Base-by-base conservation (phyloP, 495 filamentous ascomycete genomes). In the Tuber magnatum region DNA sequence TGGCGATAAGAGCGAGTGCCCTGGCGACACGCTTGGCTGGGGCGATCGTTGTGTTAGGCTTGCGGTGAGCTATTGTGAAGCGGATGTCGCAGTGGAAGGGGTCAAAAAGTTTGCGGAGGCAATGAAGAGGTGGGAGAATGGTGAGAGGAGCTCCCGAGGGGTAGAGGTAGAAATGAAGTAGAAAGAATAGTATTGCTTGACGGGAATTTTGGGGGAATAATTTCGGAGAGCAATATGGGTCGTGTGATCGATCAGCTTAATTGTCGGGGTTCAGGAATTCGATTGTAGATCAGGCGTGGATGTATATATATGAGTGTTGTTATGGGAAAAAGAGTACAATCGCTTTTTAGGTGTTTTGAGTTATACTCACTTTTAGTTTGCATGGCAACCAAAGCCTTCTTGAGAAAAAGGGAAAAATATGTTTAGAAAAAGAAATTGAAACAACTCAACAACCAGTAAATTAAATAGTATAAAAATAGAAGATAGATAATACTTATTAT, bases 1-100 rank as follows among this genome's bases (percentile, higher is more conserved):
- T 40, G 81, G 81, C 0, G 76, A 73, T 46, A 72, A 73, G 61
- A 83, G 71, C 42, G 81, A 82, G 46, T 81, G 78, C 38, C 76
- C 81, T 4, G 81, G 81, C 1, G 42, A 51, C 5, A 10, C 14
- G n/a, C n/a, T 77, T 24, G 78, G 78, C 9, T 82, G 81, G 78
- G 81, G 76, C 4, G 69, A 76, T 9, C 74, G 71, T 69, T 81
- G 78, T 70, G 2, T 83, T n/a, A 75, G 81, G 69, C 70, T 83
- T 68, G 38, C 76, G 5, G 79, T 82, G 28, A 81, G 78, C 28
- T 83, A 76, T 69, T 73, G 73, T 69, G 79, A 79, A 22, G 76
- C 40, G 40, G 78, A 78, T 40, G 69, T 38, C 6, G 76, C 75
- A 16, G 81, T 79, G 20, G 81, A 83, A 51, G 81, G 81, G 8